These are phyloP conservation scores for Daldinia grandis DNA, from an alignment of 495 filamentous ascomycete species.

Conservation along the genomic window DNA sequence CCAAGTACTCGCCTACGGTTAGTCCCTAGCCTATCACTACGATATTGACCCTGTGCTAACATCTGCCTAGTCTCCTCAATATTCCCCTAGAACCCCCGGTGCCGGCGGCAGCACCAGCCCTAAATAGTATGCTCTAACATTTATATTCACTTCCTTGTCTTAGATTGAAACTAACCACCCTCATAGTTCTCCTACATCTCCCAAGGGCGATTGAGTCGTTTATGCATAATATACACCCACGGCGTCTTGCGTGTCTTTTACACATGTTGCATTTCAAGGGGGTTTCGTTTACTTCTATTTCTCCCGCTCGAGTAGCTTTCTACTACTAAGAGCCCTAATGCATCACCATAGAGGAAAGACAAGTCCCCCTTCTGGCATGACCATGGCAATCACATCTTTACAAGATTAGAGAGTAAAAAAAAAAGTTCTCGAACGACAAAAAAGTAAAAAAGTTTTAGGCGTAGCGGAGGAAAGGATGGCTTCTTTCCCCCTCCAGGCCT, in stretches of 20 bases:
- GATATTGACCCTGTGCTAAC: slow-evolving; percentile 22
- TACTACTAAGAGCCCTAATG: slow-evolving; percentile 26
- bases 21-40: neutral
- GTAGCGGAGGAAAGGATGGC: neutral
- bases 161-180: slow-evolving; percentile 8
- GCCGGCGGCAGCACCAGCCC: slow-evolving; percentile 33
- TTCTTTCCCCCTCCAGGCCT: neutral
- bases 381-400: neutral
- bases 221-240: slow-evolving; percentile 36
- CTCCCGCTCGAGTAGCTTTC: neutral
- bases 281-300: slow-evolving; percentile 5
- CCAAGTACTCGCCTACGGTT: slow-evolving; percentile 61
- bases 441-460: neutral
- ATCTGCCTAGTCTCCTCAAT: slow-evolving; percentile 33
- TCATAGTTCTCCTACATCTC: slow-evolving; percentile 32
- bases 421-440: slow-evolving; percentile 5
- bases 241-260: slow-evolving; percentile 23
- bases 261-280: slow-evolving; percentile 11
- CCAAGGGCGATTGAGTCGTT: slow-evolving; percentile 35
- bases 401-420: slow-evolving; percentile 26
- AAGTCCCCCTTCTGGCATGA: slow-evolving; percentile 6
- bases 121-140: slow-evolving; percentile 28
- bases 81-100: slow-evolving; percentile 33
- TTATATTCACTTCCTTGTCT: neutral
- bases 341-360: slow-evolving; percentile 30